Conservation (phyloP, 495 filamentous ascomycete genomes). For the Aspergillus diversus region DNA sequence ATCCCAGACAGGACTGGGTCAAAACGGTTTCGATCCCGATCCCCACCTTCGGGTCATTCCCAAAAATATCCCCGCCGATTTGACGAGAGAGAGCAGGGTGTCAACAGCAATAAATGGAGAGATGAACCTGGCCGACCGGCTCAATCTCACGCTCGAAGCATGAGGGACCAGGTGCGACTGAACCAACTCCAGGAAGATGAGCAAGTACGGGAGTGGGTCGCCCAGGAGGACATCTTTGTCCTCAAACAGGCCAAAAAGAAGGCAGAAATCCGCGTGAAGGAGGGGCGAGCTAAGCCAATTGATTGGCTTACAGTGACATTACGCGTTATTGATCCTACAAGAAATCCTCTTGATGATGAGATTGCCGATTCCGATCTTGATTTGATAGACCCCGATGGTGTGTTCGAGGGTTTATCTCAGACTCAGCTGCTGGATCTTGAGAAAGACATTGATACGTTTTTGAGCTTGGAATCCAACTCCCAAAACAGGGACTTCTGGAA, state of each 20-base stretch:
- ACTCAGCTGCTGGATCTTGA: conserved; percentile 76
- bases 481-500: conserved; percentile 89
- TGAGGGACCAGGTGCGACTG: conserved; percentile 56
- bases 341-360: conserved; percentile 79
- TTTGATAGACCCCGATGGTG: conserved; percentile 77
- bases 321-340: conserved; percentile 82
- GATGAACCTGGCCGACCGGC: conserved; percentile 27
- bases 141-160: conserved; percentile 38
- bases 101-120: conserved; percentile 31
- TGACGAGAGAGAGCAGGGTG: conserved; percentile 34
- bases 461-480: conserved; percentile 74
- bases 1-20: conserved; percentile 35
- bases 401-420: conserved; percentile 76
- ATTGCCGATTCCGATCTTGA: conserved; percentile 75
- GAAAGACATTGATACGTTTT: conserved; percentile 84
- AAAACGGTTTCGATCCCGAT: conserved; percentile 48
- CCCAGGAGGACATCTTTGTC: conserved; percentile 95
- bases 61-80: conserved; percentile 42
- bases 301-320: conserved; percentile 95
- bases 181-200: conserved; percentile 73
- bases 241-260: conserved; percentile 98
- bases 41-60: conserved; percentile 45
- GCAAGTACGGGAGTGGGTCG: conserved; percentile 81
- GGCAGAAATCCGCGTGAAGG: conserved; percentile 93
- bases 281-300: conserved; percentile 88